Percentiles rank a stretch among this genome's conserved stretches.
Conservation (phyloP, 2,329 filamentous ascomycete genomes). For the Colletotrichum sp. region DNA sequence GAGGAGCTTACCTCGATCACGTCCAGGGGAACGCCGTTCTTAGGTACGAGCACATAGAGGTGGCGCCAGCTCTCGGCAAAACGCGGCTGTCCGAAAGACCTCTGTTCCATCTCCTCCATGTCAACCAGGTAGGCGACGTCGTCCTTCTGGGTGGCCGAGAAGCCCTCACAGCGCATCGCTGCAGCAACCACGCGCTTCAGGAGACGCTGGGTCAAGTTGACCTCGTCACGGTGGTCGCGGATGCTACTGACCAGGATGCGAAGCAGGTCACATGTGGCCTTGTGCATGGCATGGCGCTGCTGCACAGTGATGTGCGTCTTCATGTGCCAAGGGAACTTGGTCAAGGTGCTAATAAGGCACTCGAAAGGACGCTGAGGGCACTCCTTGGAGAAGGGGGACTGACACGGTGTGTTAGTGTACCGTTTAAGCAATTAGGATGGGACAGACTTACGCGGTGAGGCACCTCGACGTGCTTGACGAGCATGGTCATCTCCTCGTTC, state of each 20-base stretch:
- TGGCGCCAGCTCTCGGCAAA: conserved; percentile 56
- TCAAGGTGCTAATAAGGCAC: conserved; percentile 67
- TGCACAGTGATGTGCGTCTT: conserved; percentile 61
- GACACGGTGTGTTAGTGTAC: neutral
- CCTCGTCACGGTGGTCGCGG: conserved; percentile 38
- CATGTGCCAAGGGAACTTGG: conserved; percentile 68
- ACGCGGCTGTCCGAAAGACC: conserved; percentile 51
- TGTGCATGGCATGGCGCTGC: conserved; percentile 60
- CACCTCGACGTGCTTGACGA: conserved; percentile 67
- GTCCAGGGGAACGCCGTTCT: conserved; percentile 53
- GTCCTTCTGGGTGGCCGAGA: conserved; percentile 67
- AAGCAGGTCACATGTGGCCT: conserved; percentile 55
- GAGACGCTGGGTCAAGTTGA: conserved; percentile 58
- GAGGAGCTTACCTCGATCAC: conserved; percentile 61
- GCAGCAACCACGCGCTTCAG: conserved; percentile 57
- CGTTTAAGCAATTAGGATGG: neutral
- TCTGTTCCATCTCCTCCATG: conserved; percentile 38
- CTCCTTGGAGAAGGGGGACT: conserved; percentile 65
- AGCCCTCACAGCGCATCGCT: conserved; percentile 63
- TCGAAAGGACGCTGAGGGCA: conserved; percentile 71
- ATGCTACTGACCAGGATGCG: neutral
- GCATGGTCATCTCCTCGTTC: conserved; percentile 67
- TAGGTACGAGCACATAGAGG: conserved; percentile 56
- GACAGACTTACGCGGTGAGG: conserved; percentile 61
- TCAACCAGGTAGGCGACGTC: conserved; percentile 53